Evolutionary conservation across 1,284 basidiomycete genomes (phyloP), one percentile per base, ranked within the genome.

Genomic region (Cutaneotrichosporon cutaneum): DNA sequence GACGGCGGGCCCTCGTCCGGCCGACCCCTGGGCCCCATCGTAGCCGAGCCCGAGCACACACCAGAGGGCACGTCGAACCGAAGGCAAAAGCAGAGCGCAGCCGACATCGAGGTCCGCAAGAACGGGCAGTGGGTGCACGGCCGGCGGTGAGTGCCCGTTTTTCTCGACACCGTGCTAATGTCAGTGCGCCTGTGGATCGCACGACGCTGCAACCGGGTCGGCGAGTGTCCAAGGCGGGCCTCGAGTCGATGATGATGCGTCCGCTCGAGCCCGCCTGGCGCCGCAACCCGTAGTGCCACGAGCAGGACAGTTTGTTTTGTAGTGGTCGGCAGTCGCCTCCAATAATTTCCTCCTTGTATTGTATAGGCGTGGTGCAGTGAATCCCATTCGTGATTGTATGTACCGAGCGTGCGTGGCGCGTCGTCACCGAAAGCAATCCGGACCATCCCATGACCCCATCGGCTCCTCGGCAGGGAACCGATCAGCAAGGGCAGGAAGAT

Each of bases 151-250:
- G 76, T 74, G 26, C n/a, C n/a, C 4, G 4, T 54, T 27, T 11
- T 42, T 21, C 22, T 26, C 14, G 13, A 16, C 53, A 54, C 14
- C 9, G n/a, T 35, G n/a, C 44, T 56, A 42, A 36, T 14, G 18
- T 10, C 68, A 77, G 78, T 52, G 90, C 90, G 27, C 91, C 92
- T 0, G 91, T 94, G 24, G 85, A 93, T 73, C 88, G 90, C 77
- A 87, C 82, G 48, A 94, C 92, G 26, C 78, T 94, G 64, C 91
- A 93, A 76, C 92, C 92, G 22, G 84, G 90, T 81, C 80, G 92
- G 63, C 82, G 92, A 61, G 90, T 92, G 60, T 91, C 89, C 75
- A 94, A 94, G 79, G 92, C 92, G 4, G 92, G 92, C 35, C 78
- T 94, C 67, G 92, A 94, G 82, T 91, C 76, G 3, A 71, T 78